Evolutionary conservation across 345 rosid genomes (phyloP).

Genomic region (Punica granatum): DNA sequence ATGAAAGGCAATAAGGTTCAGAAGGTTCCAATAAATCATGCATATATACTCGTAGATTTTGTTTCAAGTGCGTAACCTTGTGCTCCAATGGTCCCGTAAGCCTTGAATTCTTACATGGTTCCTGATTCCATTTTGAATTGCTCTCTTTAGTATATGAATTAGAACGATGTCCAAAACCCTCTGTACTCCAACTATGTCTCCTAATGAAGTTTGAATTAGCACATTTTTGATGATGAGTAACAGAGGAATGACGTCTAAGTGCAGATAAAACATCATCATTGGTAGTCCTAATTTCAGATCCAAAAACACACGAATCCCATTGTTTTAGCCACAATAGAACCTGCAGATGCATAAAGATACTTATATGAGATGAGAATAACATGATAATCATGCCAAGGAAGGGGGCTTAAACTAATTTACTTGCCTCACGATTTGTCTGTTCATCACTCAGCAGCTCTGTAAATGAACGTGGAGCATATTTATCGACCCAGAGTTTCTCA

Average conservation of each 20-base stretch:
- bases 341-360: constrained; percentile 29
- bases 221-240: constrained; percentile 43
- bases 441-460: constrained; percentile 98
- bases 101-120: constrained; percentile 46
- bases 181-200: constrained; percentile 43
- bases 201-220: constrained; percentile 37
- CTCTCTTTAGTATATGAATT: constrained; percentile 24
- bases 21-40: background rate
- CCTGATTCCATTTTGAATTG: constrained; percentile 32
- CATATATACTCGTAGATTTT: constrained; percentile 1
- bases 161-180: constrained; percentile 30
- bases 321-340: constrained; percentile 94
- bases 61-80: constrained; percentile 41
- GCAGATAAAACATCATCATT: constrained; percentile 81
- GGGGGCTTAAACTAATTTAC: background rate
- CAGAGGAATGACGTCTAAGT: constrained; percentile 73
- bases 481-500: constrained; percentile 91
- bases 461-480: constrained; percentile 87
- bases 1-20: background rate
- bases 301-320: constrained; percentile 98
- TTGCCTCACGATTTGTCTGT: constrained; percentile 93
- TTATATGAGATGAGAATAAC: background rate
- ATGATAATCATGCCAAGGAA: background rate
- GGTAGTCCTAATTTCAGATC: constrained; percentile 89
- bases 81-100: constrained; percentile 68